Conservation (phyloP, 2,329 filamentous ascomycete species). For the Didymella pinodella region DNA sequence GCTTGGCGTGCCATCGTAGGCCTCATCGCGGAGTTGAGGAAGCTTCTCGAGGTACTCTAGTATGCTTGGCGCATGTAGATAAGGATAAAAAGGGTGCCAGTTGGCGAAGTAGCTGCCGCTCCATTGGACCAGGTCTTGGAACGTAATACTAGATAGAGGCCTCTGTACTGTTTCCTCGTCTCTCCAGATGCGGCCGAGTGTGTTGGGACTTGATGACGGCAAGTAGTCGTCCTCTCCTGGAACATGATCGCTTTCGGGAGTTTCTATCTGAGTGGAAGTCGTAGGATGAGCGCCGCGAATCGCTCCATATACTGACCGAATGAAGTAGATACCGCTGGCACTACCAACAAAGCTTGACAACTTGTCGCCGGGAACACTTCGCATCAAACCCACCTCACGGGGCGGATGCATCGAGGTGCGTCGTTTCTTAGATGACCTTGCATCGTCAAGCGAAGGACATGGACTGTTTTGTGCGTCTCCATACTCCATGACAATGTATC, state of each 20-base stretch:
- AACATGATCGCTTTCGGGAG: constrained; percentile 54
- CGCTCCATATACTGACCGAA: constrained; percentile 62
- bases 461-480: constrained; percentile 11
- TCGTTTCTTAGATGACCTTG: constrained; percentile 25
- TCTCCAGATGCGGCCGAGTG: constrained; percentile 36
- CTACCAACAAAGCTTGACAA: constrained; percentile 65
- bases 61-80: constrained; percentile 63
- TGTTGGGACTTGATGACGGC: constrained; percentile 33
- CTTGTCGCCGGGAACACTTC: constrained; percentile 57
- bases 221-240: constrained; percentile 66
- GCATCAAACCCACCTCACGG: constrained; percentile 61
- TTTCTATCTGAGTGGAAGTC: constrained; percentile 26
- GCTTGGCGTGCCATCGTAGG: constrained; percentile 31
- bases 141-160: constrained; percentile 40
- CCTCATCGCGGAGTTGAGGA: constrained; percentile 44
- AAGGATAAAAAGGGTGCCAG: constrained; percentile 66
- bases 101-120: constrained; percentile 64
- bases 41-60: constrained; percentile 58
- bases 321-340: constrained; percentile 67
- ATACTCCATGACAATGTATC: constrained; percentile 19
- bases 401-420: constrained; percentile 29
- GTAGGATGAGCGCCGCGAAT: constrained; percentile 48
- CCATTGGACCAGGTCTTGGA: constrained; percentile 61
- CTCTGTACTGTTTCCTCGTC: constrained; percentile 42
- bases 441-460: constrained; percentile 1